A percentile compares a stretch with the other conserved stretches of the same genome.
These are phyloP conservation scores for Hirsutella thompsonii DNA, from an alignment of 2,329 filamentous ascomycete genomes.

Conservation along the genomic window DNA sequence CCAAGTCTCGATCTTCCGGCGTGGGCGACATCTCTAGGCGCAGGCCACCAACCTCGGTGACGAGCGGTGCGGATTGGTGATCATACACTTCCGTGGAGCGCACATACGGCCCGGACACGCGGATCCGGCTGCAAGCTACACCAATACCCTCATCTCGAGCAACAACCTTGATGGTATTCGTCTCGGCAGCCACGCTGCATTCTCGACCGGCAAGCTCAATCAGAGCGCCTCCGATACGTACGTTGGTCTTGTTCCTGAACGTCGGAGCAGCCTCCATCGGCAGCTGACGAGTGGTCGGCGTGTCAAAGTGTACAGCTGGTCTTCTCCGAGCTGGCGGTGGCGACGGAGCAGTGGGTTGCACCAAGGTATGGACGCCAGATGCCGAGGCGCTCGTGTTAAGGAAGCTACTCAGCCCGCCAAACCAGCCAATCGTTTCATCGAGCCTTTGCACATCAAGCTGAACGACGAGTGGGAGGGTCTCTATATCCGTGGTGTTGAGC, in stretches of 20 bases:
- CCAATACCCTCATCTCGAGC: constrained; percentile 61
- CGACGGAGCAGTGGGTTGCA: background rate
- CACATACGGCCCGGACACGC: constrained; percentile 57
- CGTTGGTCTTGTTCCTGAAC: constrained; percentile 55
- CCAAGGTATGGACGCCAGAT: no score
- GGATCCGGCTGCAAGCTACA: constrained; percentile 62
- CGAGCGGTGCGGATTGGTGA: constrained; percentile 37
- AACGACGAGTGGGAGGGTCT: constrained; percentile 65
- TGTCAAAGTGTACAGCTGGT: constrained; percentile 43
- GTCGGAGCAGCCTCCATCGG: constrained; percentile 30
- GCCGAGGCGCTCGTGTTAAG: constrained; percentile 74
- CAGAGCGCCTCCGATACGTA: constrained; percentile 64
- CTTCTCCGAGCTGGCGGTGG: constrained; percentile 24
- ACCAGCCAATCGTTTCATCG: constrained; percentile 78
- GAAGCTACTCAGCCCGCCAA: constrained; percentile 84
- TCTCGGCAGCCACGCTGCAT: constrained; percentile 61
- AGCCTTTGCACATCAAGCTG: constrained; percentile 66
- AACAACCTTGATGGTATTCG: constrained; percentile 71
- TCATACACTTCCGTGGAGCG: constrained; percentile 5
- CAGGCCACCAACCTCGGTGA: constrained; percentile 50
- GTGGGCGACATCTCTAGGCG: constrained; percentile 58
- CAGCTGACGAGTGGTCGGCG: constrained; percentile 25
- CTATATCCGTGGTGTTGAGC: constrained; percentile 45
- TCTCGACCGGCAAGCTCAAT: constrained; percentile 66
- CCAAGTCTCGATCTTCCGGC: constrained; percentile 70